Conservation (phyloP, 208 protist genomes). For the Trypanosomatidae sp. region DNA sequence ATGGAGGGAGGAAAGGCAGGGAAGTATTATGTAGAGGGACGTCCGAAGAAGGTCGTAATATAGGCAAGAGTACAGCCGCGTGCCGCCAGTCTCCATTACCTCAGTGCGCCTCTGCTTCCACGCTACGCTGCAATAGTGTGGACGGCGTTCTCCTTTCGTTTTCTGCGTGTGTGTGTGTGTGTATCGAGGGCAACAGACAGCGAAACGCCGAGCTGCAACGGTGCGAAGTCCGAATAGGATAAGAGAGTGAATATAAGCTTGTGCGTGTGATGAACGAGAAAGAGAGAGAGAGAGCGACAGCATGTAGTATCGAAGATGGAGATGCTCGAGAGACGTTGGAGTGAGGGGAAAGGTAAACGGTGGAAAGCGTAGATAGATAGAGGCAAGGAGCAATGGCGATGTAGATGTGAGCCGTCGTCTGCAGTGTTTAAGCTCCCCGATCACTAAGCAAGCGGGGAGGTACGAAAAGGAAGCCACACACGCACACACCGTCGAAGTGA, state of each 20-base stretch:
- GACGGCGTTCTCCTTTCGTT: not conserved
- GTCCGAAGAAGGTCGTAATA: not conserved
- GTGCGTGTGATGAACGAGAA: not conserved
- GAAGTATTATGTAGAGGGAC: not conserved
- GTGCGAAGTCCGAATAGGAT: not conserved
- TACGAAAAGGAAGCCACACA: conserved; percentile 2
- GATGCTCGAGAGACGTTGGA: not conserved
- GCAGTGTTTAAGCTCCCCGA: not conserved
- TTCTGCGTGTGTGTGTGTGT: not conserved
- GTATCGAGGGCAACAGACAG: not conserved
- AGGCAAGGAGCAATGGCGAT: not conserved
- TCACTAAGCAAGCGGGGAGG: not conserved
- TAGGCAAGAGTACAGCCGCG: not conserved
- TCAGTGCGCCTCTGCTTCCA: not conserved
- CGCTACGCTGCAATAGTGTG: not conserved
- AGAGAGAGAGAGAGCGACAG: too few relatives aligned
- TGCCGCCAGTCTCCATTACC: conserved; percentile 2
- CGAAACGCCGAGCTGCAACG: not conserved
- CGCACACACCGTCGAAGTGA: not conserved
- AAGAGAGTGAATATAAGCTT: not conserved
- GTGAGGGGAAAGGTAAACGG: too few relatives aligned
- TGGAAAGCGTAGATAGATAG: not conserved
- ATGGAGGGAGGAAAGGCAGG: not conserved
- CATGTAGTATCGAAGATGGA: not conserved
- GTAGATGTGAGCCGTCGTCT: not conserved